Percentiles rank a stretch among this genome's conserved stretches.
Conservation (phyloP, 805 yeast genomes). For the Sugiyamaella mastotermitis region DNA sequence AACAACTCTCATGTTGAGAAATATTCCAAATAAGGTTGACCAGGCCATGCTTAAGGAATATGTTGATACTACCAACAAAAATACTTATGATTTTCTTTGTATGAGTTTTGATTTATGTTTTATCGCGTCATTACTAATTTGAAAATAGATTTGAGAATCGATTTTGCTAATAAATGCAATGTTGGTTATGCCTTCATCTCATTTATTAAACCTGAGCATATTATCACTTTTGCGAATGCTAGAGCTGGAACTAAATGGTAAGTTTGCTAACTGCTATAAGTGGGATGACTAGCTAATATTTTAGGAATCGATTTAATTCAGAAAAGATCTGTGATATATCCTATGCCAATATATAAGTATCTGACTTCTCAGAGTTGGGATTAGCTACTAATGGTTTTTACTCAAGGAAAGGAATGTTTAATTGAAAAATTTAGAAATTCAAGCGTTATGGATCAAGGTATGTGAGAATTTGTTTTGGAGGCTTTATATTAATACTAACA, state of each 20-base stretch:
- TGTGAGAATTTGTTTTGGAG: background rate
- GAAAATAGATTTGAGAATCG: constrained; percentile 47
- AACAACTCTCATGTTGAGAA: constrained; percentile 47
- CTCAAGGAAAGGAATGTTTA: constrained; percentile 41
- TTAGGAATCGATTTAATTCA: constrained; percentile 41
- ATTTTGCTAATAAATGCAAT: constrained; percentile 46
- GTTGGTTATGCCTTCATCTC: constrained; percentile 53
- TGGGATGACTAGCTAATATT: constrained; percentile 2
- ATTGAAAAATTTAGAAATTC: constrained; percentile 46
- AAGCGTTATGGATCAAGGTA: constrained; percentile 40
- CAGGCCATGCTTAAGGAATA: constrained; percentile 41
- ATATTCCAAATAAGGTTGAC: constrained; percentile 47
- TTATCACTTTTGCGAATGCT: constrained; percentile 40
- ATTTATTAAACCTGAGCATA: constrained; percentile 39
- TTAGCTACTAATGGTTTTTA: constrained; percentile 6
- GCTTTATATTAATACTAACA: constrained; percentile 10
- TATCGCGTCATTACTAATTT: background rate
- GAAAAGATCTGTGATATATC: constrained; percentile 46
- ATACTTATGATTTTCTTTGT: constrained; percentile 36
- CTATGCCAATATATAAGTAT: constrained; percentile 40
- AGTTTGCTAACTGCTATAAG: background rate
- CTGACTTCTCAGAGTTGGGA: too few species aligned
- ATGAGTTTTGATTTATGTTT: too few species aligned
- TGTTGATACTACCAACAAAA: constrained; percentile 39
- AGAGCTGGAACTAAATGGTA: constrained; percentile 46